Evolutionary conservation across 805 yeast species (phyloP), one percentile per base, ranked within the genome.

Genomic region (Clavispora vitiphila): DNA sequence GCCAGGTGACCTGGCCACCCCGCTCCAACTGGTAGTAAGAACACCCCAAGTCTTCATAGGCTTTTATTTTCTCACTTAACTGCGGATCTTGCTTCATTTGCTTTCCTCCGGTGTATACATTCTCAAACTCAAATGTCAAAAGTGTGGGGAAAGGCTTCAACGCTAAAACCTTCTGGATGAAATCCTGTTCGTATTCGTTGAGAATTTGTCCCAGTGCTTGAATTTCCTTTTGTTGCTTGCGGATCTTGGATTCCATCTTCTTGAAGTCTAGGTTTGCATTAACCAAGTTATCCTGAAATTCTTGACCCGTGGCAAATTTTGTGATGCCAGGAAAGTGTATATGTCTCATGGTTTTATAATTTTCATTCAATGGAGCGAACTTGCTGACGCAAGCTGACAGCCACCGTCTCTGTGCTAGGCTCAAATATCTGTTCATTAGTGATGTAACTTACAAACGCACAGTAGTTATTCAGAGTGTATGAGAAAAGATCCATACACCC

Each of bases 1-100:
- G 99, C 71, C 86, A 93, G 0, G 99, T 93, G 1, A 93, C 79
- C 58, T 93, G 95, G 0, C 99, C 99, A 12, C 99, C 99, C 47
- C 99, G 70, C 40, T 80, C 80, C 0, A 93, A 76, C 53, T 86
- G 91, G n/a, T 81, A 74, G 55, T 79, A 86, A 23, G 72, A 71
- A 12, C 89, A 83, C n/a, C 73, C 73, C 31, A 68, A 44, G 22
- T 37, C 42, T 38, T 63, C 54, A 50, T 57, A 66, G 26, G 47
- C 48, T 37, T 46, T 29, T 31, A 60, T 55, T 52, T 62, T 59
- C 5, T 52, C 57, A 15, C 39, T 42, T 22, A 61, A 59, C 1
- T 72, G 58, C 0, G 80, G 64, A 24, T 74, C 70, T 23, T 74
- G 72, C 48, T 76, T 76, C 59, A 89, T 86, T 47, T 96, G 74